A percentile compares a stretch with the other conserved stretches of the same genome.
phyloP scores from a whole-genome alignment of 176 grass and related monocot species.

The Aechmea fasciata region DNA sequence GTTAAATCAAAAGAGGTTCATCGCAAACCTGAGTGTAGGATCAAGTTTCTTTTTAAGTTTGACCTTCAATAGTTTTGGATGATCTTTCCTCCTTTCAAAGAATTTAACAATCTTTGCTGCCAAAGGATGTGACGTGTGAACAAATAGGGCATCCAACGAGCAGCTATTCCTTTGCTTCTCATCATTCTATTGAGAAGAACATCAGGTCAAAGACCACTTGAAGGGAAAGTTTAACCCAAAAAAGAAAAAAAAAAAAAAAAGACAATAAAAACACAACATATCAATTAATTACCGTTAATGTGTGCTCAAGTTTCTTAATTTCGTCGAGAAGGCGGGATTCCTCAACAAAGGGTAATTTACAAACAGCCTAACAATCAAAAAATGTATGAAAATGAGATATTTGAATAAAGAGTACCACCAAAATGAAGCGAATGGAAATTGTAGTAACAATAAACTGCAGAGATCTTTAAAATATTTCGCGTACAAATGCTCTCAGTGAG shows the following conservation, averaged over 20 bases:
- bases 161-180: constrained; percentile 28
- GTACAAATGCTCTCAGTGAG: too few species aligned
- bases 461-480: too few species aligned
- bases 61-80: constrained; percentile 25
- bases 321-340: constrained; percentile 32
- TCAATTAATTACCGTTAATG: constrained; percentile 25
- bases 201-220: not conserved
- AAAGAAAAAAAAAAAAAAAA: not conserved
- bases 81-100: constrained; percentile 27
- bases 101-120: constrained; percentile 24
- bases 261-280: constrained; percentile 2
- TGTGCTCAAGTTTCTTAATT: constrained; percentile 32
- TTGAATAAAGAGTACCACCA: not conserved
- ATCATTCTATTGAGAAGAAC: constrained; percentile 27
- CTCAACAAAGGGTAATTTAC: constrained; percentile 40
- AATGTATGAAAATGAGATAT: not conserved
- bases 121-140: constrained; percentile 30
- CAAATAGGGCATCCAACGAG: constrained; percentile 22
- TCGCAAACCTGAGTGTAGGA: constrained; percentile 30
- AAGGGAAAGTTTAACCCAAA: not conserved
- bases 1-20: constrained; percentile 6
- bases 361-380: constrained; percentile 25
- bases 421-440: not conserved
- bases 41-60: constrained; percentile 34
- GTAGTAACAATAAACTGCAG: not conserved